Conservation (phyloP, 345 rosid genomes). For the Tarenaya hassleriana region DNA sequence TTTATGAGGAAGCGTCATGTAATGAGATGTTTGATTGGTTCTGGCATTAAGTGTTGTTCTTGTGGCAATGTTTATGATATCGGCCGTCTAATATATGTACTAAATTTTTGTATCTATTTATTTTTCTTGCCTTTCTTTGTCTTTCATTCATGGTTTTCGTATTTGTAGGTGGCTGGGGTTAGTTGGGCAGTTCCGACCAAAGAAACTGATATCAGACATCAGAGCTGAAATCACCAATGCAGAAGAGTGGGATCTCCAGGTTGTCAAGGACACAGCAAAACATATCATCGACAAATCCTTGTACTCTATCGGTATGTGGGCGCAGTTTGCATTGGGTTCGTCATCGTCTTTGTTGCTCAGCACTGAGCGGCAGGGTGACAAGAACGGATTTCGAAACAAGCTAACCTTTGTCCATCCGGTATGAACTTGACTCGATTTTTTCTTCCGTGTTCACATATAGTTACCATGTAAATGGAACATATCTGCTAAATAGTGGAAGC, state of each 20-base stretch:
- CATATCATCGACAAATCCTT: constrained; percentile 68
- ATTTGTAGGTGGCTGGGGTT: constrained; percentile 65
- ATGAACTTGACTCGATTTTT: constrained; percentile 14
- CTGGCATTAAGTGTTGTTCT: too few species aligned
- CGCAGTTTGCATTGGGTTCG: constrained; percentile 49
- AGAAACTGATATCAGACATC: constrained; percentile 56
- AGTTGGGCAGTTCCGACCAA: constrained; percentile 73
- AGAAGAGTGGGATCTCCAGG: constrained; percentile 45
- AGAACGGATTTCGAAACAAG: constrained; percentile 47
- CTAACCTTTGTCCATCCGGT: constrained; percentile 65
- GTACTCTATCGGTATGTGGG: constrained; percentile 52
- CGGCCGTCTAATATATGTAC: too few species aligned
- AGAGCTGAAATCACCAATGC: constrained; percentile 44
- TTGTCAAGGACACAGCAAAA: constrained; percentile 47
- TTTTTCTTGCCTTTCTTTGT: neutral
- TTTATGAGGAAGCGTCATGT: too few species aligned
- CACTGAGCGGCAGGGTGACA: constrained; percentile 57
- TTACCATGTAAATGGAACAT: too few species aligned
- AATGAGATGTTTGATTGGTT: too few species aligned
- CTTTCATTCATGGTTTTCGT: neutral
- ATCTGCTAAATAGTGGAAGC: neutral
- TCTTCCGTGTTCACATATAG: neutral
- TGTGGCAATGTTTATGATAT: neutral
- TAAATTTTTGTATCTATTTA: too few species aligned
- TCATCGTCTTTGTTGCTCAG: constrained; percentile 43